These are phyloP conservation scores for Calonectria hawksworthii DNA, from an alignment of 2,329 filamentous ascomycete genomes.

Conservation along the genomic window DNA sequence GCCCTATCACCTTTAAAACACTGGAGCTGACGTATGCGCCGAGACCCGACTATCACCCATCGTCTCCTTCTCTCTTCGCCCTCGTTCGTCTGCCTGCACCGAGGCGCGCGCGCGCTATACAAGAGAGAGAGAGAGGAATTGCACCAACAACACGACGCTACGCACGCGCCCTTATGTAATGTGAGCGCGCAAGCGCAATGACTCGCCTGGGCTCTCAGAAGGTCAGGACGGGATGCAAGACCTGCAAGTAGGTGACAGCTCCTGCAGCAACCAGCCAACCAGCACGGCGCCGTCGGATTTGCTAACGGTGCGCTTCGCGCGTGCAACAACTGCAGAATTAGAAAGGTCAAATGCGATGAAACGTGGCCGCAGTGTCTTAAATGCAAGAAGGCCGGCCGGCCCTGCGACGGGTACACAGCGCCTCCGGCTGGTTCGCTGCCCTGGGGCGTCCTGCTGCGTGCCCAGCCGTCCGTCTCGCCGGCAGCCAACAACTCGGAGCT, in stretches of 20 bases:
- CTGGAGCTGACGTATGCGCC: conserved; percentile 2
- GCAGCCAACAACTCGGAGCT: conserved; percentile 44
- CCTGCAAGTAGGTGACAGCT: conserved; percentile 64
- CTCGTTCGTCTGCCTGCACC: neutral
- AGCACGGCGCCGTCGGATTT: neutral
- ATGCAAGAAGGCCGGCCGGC: conserved; percentile 65
- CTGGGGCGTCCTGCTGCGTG: conserved; percentile 54
- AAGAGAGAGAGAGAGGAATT: neutral
- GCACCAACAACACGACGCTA: neutral
- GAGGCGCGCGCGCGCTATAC: neutral
- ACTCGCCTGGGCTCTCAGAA: conserved; percentile 48
- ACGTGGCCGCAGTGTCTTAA: conserved; percentile 63
- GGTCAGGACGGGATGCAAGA: conserved; percentile 63
- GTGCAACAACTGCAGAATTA: conserved; percentile 54
- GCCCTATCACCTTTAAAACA: conserved; percentile 8
- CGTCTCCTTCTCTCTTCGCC: neutral
- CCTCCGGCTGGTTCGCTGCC: conserved; percentile 46
- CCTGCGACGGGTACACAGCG: conserved; percentile 68
- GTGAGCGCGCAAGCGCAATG: conserved; percentile 32
- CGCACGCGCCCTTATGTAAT: neutral
- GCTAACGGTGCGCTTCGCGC: neutral
- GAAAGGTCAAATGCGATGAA: conserved; percentile 72
- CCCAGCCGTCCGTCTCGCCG: conserved; percentile 37
- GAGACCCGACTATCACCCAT: neutral
- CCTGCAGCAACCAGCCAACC: too few relatives aligned